Evolutionary conservation across 2,329 filamentous ascomycete genomes (phyloP).

Genomic region (Corynespora cassiicola): DNA sequence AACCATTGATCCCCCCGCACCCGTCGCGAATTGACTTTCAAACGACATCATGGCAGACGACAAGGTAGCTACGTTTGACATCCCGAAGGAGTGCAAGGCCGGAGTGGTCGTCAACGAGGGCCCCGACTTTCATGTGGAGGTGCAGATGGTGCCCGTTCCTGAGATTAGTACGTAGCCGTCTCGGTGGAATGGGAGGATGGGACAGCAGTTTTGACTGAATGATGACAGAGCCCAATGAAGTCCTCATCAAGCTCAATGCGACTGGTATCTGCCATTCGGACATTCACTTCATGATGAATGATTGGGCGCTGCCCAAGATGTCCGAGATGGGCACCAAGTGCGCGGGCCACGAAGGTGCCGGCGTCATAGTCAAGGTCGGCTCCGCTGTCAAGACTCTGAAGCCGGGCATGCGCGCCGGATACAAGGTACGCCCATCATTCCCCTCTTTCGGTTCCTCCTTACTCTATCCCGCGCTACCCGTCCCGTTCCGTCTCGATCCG

Average conservation of each 20-base stretch:
- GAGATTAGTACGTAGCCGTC: slow-evolving; percentile 48
- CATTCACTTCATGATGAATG: slow-evolving; percentile 64
- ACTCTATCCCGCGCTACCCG: too few species aligned
- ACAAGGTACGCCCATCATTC: slow-evolving; percentile 35
- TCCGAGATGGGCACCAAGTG: slow-evolving; percentile 51
- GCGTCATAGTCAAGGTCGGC: slow-evolving; percentile 64
- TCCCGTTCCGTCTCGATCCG: slow-evolving; percentile 1
- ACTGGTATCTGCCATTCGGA: slow-evolving; percentile 66
- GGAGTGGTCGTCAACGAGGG: slow-evolving; percentile 61
- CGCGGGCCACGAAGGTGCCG: slow-evolving; percentile 64
- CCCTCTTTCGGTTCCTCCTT: not conserved
- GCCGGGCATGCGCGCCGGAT: slow-evolving; percentile 42
- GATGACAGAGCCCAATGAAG: slow-evolving; percentile 56
- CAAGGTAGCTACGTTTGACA: slow-evolving; percentile 41
- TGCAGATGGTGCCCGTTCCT: slow-evolving; percentile 56
- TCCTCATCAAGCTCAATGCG: slow-evolving; percentile 63
- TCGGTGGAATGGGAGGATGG: too few species aligned
- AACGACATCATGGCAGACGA: slow-evolving; percentile 29
- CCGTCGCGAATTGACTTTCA: too few species aligned
- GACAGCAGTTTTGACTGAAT: slow-evolving; percentile 1
- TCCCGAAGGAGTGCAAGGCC: slow-evolving; percentile 59
- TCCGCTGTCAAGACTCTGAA: slow-evolving; percentile 59
- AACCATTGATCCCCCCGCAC: too few species aligned
- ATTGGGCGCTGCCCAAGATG: slow-evolving; percentile 54
- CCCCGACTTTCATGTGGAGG: slow-evolving; percentile 55